Evolutionary conservation across 371 early-diverging fungal genomes (phyloP).

Genomic region (Mucor racemosus): DNA sequence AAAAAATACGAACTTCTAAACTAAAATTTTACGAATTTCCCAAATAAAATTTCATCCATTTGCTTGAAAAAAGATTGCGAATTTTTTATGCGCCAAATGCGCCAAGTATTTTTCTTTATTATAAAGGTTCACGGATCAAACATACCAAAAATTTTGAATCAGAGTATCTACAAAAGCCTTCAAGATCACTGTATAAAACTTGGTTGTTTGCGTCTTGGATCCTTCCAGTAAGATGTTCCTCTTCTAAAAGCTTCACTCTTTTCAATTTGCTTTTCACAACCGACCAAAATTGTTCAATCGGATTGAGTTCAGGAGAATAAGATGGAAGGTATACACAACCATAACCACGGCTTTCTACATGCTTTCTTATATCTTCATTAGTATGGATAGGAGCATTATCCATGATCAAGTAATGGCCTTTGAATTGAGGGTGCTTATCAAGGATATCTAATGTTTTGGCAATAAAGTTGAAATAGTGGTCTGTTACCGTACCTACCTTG

Average conservation of each 20-base stretch:
- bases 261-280: slow-evolving; percentile 19
- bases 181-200: no score
- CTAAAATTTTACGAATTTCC: no score
- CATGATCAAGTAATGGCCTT: background rate
- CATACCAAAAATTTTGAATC: no score
- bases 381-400: background rate
- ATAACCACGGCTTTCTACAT: background rate
- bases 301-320: slow-evolving; percentile 24
- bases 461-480: slow-evolving; percentile 28
- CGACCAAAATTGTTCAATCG: slow-evolving; percentile 19
- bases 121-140: no score
- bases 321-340: slow-evolving; percentile 13
- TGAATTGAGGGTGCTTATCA: background rate
- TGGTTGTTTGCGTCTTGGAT: no score
- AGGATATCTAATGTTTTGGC: slow-evolving; percentile 26
- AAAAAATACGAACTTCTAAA: no score
- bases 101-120: no score
- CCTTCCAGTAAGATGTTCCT: no score
- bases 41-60: no score
- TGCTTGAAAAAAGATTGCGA: no score
- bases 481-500: slow-evolving; percentile 16
- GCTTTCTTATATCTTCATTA: slow-evolving; percentile 16
- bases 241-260: background rate
- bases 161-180: no score
- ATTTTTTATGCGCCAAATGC: no score